A percentile compares a stretch with the other conserved stretches of the same genome.
phyloP scores from a whole-genome alignment of 768 basidiomycete species.

The Phylloporus sp. region DNA sequence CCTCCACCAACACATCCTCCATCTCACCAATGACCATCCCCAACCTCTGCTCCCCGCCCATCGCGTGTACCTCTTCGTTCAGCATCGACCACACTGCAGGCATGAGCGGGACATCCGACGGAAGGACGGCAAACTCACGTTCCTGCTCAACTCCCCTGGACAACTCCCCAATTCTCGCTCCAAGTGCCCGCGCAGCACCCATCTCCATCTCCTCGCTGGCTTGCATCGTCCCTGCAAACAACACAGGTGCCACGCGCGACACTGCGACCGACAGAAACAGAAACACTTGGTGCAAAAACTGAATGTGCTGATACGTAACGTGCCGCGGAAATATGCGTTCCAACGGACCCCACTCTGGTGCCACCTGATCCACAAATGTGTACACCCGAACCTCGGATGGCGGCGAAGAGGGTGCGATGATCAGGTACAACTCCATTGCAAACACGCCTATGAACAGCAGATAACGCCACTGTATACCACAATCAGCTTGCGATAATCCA shows the following conservation, averaged over 20 bases:
- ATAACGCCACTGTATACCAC: conserved; percentile 67
- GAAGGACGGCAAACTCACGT: conserved; percentile 32
- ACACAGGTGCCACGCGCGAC: conserved; percentile 62
- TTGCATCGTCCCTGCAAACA: conserved; percentile 42
- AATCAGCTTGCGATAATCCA: conserved; percentile 12
- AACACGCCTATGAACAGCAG: conserved; percentile 61
- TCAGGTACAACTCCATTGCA: conserved; percentile 59
- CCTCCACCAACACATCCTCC: conserved; percentile 63
- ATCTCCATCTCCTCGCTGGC: conserved; percentile 28
- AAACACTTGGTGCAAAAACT: conserved; percentile 74
- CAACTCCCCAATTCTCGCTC: conserved; percentile 42
- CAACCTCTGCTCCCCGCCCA: conserved; percentile 32
- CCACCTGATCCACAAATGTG: conserved; percentile 21
- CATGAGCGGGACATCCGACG: conserved; percentile 2
- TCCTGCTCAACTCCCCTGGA: conserved; percentile 51
- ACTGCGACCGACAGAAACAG: conserved; percentile 71
- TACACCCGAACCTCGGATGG: conserved; percentile 9
- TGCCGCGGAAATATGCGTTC: conserved; percentile 54
- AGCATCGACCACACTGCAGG: conserved; percentile 47
- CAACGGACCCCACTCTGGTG: conserved; percentile 29
- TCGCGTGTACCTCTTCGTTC: conserved; percentile 50
- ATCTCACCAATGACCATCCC: conserved; percentile 51
- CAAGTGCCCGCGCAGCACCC: conserved; percentile 33
- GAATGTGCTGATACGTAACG: conserved; percentile 71
- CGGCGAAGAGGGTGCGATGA: conserved; percentile 46